Evolutionary conservation across 2,329 filamentous ascomycete genomes (phyloP).

Genomic region (Ilyonectria mors-panacis): DNA sequence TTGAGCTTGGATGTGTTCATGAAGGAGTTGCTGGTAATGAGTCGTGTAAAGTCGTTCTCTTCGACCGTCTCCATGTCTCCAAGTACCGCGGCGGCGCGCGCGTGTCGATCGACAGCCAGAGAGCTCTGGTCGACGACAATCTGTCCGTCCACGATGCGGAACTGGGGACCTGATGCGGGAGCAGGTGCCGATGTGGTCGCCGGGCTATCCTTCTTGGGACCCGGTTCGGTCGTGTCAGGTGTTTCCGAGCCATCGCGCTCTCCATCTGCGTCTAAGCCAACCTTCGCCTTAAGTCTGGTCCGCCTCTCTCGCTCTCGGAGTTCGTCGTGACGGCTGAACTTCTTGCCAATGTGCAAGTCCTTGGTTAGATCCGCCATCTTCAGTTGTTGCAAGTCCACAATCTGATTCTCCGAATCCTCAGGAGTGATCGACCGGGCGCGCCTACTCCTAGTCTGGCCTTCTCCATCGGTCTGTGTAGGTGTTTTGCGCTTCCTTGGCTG

Average conservation of each 20-base stretch:
- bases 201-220: constrained; percentile 43
- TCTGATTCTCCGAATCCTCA: constrained; percentile 72
- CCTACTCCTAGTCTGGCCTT: constrained; percentile 48
- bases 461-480: constrained; percentile 39
- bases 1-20: constrained; percentile 72
- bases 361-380: constrained; percentile 82
- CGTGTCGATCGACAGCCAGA: constrained; percentile 78
- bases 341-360: constrained; percentile 80
- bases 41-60: constrained; percentile 83
- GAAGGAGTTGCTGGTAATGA: constrained; percentile 79
- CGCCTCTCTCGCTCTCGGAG: constrained; percentile 77
- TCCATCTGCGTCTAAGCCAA: constrained; percentile 46
- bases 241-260: constrained; percentile 42
- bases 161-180: constrained; percentile 64
- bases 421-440: constrained; percentile 69
- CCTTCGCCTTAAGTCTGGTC: constrained; percentile 51
- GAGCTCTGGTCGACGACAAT: constrained; percentile 80
- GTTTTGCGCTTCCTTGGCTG: constrained; percentile 49
- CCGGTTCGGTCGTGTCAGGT: constrained; percentile 36
- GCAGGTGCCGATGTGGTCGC: constrained; percentile 44
- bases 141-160: constrained; percentile 79
- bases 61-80: constrained; percentile 75
- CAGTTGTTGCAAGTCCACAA: constrained; percentile 76
- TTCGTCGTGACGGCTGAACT: constrained; percentile 81
- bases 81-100: constrained; percentile 67